A percentile compares a stretch with the other conserved stretches of the same genome.
These are phyloP conservation scores for Pseudotulostoma volvatum DNA, from an alignment of 495 filamentous ascomycete genomes.

Conservation along the genomic window DNA sequence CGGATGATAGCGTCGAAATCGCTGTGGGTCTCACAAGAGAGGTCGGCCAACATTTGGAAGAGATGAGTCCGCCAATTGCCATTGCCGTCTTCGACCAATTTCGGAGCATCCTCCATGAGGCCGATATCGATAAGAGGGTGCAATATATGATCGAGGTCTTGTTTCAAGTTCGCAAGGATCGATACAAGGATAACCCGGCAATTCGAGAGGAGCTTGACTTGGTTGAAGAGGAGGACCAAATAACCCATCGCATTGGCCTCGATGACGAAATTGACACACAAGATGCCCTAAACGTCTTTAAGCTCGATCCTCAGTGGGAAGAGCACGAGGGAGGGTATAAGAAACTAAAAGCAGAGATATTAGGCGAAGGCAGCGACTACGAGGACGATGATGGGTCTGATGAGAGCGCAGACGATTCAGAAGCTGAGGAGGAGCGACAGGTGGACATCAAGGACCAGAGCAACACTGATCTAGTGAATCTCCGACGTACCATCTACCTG, in stretches of 20 bases:
- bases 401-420: slow-evolving; percentile 65
- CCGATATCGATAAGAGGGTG: slow-evolving; percentile 85
- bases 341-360: slow-evolving; percentile 77
- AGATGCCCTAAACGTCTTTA: slow-evolving; percentile 87
- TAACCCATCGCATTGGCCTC: slow-evolving; percentile 67
- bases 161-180: slow-evolving; percentile 91
- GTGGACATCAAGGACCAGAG: slow-evolving; percentile 96
- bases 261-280: slow-evolving; percentile 70
- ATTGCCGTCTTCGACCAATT: slow-evolving; percentile 91
- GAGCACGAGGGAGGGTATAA: slow-evolving; percentile 82
- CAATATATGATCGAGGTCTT: slow-evolving; percentile 99
- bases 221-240: slow-evolving; percentile 93
- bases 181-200: slow-evolving; percentile 84
- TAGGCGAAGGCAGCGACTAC: slow-evolving; percentile 75
- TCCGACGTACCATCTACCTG: slow-evolving; percentile 87
- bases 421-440: slow-evolving; percentile 51
- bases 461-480: slow-evolving; percentile 85
- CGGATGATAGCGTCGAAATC: slow-evolving; percentile 96
- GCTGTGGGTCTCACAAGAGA: slow-evolving; percentile 82
- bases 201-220: slow-evolving; percentile 88
- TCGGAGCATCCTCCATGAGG: slow-evolving; percentile 83
- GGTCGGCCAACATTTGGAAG: slow-evolving; percentile 83
- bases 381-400: slow-evolving; percentile 59
- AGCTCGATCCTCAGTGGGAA: slow-evolving; percentile 79
- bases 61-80: slow-evolving; percentile 75